phyloP scores from a whole-genome alignment of 2,329 filamentous ascomycete species.

The Ophiostoma pallidulum region DNA sequence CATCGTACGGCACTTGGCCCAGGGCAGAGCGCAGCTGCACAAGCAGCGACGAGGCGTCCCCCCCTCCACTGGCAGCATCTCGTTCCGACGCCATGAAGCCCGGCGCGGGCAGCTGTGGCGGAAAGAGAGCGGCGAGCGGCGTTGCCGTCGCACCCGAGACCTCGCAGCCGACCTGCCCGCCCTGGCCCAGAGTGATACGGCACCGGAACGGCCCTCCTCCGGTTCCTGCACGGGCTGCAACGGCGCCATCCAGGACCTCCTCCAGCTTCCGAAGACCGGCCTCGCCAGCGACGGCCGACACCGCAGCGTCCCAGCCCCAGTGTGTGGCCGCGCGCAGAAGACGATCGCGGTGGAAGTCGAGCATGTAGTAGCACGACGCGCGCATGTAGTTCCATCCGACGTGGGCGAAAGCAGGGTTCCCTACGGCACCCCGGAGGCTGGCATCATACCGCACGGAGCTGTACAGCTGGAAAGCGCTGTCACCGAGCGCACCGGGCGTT shows the following conservation, averaged over 20 bases:
- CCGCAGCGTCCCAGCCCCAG: constrained; percentile 44
- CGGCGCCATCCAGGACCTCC: constrained; percentile 18
- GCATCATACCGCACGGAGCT: constrained; percentile 66
- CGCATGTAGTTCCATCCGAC: constrained; percentile 44
- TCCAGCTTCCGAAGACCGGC: constrained; percentile 36
- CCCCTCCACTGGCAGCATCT: neutral
- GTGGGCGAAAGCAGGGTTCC: constrained; percentile 27
- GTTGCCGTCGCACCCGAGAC: constrained; percentile 28
- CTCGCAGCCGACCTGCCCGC: constrained; percentile 38
- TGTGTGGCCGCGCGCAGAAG: constrained; percentile 55
- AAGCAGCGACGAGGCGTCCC: neutral
- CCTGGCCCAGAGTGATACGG: constrained; percentile 42
- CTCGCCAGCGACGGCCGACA: constrained; percentile 35
- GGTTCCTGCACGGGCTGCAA: neutral
- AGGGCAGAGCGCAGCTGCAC: constrained; percentile 17
- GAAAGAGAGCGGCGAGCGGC: constrained; percentile 46
- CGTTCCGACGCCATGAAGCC: constrained; percentile 17
- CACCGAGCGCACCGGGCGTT: constrained; percentile 25
- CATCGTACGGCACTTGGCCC: constrained; percentile 27
- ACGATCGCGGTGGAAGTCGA: constrained; percentile 68
- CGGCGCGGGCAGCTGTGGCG: constrained; percentile 42
- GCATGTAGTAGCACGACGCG: constrained; percentile 64
- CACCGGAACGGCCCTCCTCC: constrained; percentile 35
- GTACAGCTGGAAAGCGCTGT: constrained; percentile 49
- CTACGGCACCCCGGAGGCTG: constrained; percentile 36